Conservation (phyloP, 1,139 yeast species). For the Pichia sp. region DNA sequence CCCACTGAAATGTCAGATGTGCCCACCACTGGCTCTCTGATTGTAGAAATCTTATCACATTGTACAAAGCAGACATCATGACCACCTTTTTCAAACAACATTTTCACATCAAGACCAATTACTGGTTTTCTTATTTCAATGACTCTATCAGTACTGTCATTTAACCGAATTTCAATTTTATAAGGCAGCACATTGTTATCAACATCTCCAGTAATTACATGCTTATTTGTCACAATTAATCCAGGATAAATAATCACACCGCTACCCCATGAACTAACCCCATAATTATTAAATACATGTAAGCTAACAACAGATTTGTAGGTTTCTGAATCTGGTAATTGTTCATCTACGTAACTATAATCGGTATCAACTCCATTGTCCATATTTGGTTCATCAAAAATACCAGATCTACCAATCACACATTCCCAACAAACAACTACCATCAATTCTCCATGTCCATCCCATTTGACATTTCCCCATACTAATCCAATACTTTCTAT, state of each 20-base stretch:
- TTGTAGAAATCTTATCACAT: background rate
- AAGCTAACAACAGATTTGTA: constrained; percentile 19
- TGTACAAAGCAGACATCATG: constrained; percentile 32
- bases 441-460: constrained; percentile 59
- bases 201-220: constrained; percentile 32
- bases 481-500: constrained; percentile 44
- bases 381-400: background rate
- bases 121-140: constrained; percentile 13
- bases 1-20: background rate
- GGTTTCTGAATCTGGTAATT: background rate
- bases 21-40: background rate
- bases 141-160: constrained; percentile 1
- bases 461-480: constrained; percentile 42
- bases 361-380: no score
- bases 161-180: constrained; percentile 22
- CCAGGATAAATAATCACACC: constrained; percentile 35
- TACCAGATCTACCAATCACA: background rate
- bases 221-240: constrained; percentile 39
- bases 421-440: constrained; percentile 45
- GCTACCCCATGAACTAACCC: constrained; percentile 37
- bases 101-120: constrained; percentile 14
- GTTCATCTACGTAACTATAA: no score
- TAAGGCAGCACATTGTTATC: constrained; percentile 17
- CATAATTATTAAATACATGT: constrained; percentile 23
- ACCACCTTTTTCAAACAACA: constrained; percentile 29